A percentile compares a stretch with the other conserved stretches of the same genome.
phyloP scores from a whole-genome alignment of 2,329 filamentous ascomycete species.

The Diaporthe aspalathi region DNA sequence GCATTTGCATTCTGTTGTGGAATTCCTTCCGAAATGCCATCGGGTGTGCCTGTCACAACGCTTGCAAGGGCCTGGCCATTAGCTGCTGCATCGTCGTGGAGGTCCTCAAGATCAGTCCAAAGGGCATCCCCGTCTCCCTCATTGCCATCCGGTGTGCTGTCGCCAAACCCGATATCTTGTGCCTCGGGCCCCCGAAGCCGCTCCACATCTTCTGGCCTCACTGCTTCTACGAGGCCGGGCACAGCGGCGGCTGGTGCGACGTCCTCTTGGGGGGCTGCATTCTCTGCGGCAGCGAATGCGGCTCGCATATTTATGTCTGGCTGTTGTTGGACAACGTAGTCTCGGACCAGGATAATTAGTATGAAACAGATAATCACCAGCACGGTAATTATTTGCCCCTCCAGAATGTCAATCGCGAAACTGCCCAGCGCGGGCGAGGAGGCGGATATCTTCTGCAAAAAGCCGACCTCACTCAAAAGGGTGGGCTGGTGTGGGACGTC shows the following conservation, averaged over 20 bases:
- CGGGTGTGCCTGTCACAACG: neutral
- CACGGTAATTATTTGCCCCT: conserved; percentile 94
- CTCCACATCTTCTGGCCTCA: conserved; percentile 29
- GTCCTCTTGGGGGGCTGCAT: conserved; percentile 35
- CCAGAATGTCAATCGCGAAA: conserved; percentile 76
- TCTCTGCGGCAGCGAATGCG: conserved; percentile 61
- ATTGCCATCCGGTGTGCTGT: conserved; percentile 23
- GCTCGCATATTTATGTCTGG: conserved; percentile 87
- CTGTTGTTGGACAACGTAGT: conserved; percentile 99
- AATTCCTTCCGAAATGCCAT: neutral
- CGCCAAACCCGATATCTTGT: conserved; percentile 24
- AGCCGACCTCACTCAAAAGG: conserved; percentile 67
- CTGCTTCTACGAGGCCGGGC: conserved; percentile 14
- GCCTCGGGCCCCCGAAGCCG: conserved; percentile 31
- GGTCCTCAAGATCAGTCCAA: conserved; percentile 7
- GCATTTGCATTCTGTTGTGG: neutral
- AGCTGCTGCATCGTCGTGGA: neutral
- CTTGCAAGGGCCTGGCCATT: neutral
- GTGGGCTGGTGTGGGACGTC: conserved; percentile 49
- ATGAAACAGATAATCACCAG: conserved; percentile 95
- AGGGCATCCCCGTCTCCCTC: neutral
- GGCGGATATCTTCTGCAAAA: conserved; percentile 72
- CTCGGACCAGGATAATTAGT: conserved; percentile 93
- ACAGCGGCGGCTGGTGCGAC: conserved; percentile 21
- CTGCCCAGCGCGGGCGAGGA: conserved; percentile 57